Evolutionary conservation across 805 yeast genomes (phyloP).

Genomic region (Lachancea lanzarotensis): DNA sequence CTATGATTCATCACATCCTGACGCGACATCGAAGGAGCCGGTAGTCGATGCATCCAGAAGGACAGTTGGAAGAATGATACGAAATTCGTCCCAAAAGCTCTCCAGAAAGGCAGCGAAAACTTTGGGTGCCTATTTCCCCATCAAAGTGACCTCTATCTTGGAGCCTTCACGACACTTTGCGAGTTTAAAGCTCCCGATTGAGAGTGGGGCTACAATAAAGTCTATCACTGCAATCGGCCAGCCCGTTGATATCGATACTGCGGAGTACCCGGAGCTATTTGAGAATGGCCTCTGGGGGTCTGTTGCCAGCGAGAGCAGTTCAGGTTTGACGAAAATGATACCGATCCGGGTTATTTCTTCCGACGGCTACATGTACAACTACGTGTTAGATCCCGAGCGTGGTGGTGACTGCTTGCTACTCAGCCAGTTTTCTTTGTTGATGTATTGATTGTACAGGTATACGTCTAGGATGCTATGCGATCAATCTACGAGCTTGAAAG

Average conservation of each 20-base stretch:
- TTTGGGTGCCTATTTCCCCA: conserved; percentile 81
- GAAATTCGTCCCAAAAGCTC: conserved; percentile 70
- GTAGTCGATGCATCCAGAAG: conserved; percentile 63
- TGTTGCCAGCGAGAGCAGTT: conserved; percentile 2
- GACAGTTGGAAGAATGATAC: conserved; percentile 66
- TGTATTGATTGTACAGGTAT: conserved; percentile 8
- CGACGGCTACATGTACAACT: conserved; percentile 75
- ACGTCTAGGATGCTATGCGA: background rate
- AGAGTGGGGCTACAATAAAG: conserved; percentile 15
- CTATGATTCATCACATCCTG: conserved; percentile 6
- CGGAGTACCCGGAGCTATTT: conserved; percentile 28
- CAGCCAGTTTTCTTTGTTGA: conserved; percentile 54
- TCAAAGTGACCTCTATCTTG: conserved; percentile 67
- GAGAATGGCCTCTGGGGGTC: conserved; percentile 6
- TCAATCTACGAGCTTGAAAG: too few relatives aligned
- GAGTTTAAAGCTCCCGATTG: conserved; percentile 63
- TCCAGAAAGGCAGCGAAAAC: conserved; percentile 81
- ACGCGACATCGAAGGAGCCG: conserved; percentile 42
- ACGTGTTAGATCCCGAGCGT: conserved; percentile 73
- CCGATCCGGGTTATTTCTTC: conserved; percentile 64
- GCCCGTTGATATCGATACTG: conserved; percentile 27
- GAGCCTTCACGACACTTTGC: conserved; percentile 94
- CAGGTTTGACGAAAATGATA: conserved; percentile 31
- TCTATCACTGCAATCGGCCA: conserved; percentile 30
- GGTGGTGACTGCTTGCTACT: conserved; percentile 90